These are phyloP conservation scores for Lepidium aucheri DNA, from an alignment of 345 rosid species.

Conservation along the genomic window DNA sequence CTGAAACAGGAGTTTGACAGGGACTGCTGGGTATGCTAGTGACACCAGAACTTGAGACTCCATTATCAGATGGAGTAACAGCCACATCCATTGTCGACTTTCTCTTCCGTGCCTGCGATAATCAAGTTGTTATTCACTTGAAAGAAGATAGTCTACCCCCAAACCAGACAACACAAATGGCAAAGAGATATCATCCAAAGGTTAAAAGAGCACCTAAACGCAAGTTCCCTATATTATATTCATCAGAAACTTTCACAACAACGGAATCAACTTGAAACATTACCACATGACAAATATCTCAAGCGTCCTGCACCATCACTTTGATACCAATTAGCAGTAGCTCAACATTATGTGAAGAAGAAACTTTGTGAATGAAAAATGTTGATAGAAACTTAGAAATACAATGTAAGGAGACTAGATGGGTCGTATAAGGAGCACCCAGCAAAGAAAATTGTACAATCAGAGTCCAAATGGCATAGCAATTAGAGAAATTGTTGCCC, in stretches of 20 bases:
- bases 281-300: background rate
- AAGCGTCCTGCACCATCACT: background rate
- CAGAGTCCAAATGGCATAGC: background rate
- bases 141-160: constrained; percentile 1
- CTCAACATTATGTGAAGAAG: background rate
- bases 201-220: background rate
- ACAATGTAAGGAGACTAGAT: background rate
- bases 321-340: constrained; percentile 3
- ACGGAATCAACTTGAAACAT: background rate
- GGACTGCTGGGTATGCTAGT: constrained; percentile 39
- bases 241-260: constrained; percentile 3
- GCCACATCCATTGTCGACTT: constrained; percentile 38
- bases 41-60: constrained; percentile 43
- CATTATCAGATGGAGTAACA: constrained; percentile 33
- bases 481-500: background rate
- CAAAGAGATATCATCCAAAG: background rate
- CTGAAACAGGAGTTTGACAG: constrained; percentile 66
- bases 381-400: background rate
- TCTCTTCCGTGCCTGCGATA: constrained; percentile 50
- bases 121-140: constrained; percentile 6
- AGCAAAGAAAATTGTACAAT: background rate
- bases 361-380: background rate
- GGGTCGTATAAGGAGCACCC: background rate
- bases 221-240: background rate
- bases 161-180: background rate